Evolutionary conservation across 345 rosid species (phyloP).

Genomic region (Citrus australasica): DNA sequence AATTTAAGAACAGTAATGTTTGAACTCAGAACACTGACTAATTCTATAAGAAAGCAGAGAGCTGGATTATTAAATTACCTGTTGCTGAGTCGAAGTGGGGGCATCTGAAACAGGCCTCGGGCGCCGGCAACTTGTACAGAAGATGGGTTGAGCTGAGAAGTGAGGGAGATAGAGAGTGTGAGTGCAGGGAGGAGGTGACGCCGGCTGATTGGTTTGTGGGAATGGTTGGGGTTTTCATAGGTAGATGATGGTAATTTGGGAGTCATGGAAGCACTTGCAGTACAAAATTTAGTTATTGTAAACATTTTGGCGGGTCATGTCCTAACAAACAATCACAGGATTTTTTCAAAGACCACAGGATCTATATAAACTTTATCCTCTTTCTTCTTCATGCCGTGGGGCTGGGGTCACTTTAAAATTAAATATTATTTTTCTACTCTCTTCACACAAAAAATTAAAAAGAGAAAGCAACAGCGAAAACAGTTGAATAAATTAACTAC

Average conservation of each 20-base stretch:
- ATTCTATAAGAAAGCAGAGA: neutral
- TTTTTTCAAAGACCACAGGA: neutral
- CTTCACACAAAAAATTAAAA: too few species aligned
- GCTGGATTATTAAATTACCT: slow-evolving; percentile 25
- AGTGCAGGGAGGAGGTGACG: slow-evolving; percentile 45
- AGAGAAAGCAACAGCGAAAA: too few species aligned
- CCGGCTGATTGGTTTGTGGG: slow-evolving; percentile 27
- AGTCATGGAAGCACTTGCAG: neutral
- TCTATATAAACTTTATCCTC: neutral
- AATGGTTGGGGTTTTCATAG: slow-evolving; percentile 6
- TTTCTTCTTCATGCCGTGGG: neutral
- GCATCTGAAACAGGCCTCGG: slow-evolving; percentile 76
- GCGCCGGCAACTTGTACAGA: slow-evolving; percentile 28
- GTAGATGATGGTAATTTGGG: slow-evolving; percentile 5
- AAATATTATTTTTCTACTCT: neutral
- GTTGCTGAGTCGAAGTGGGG: slow-evolving; percentile 55
- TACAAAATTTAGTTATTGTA: neutral
- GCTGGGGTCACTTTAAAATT: too few species aligned
- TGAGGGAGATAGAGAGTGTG: slow-evolving; percentile 26
- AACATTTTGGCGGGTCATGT: slow-evolving; percentile 7
- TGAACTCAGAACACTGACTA: neutral
- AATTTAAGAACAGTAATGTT: neutral
- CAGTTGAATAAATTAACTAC: too few species aligned
- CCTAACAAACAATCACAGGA: neutral
- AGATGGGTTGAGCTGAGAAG: slow-evolving; percentile 2